Base-by-base conservation (phyloP, 495 filamentous ascomycete species). In the Tuber indicum region DNA sequence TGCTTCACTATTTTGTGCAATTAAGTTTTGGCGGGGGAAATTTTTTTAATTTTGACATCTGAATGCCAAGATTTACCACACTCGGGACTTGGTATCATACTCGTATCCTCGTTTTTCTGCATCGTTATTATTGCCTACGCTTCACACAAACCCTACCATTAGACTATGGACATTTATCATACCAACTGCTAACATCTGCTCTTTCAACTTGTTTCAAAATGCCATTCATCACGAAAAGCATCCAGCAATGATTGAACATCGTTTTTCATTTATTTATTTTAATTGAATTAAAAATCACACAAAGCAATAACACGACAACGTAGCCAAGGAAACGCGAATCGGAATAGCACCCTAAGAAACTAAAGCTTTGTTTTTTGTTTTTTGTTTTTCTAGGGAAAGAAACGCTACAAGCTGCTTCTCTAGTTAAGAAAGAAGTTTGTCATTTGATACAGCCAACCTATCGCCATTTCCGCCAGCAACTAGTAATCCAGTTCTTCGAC, bases 401-500 rank as follows among this genome's bases (percentile, higher is more conserved):
- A 36, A 66, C 32, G 58, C 58, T 66, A 32, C 58, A 66, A 19
- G 58, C 14, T 32, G 58, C 26, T 66, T 66, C 58, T 66, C 58
- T 66, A 66, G 58, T 32, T 62, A 26, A 66, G 17, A 66, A 66
- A 66, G 58, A 66, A 32, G 26, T 17, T 66, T 66, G 58, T 66
- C 58, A 36, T 66, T 66, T 66, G 58, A 66, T 66, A 66, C 58
- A 66, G 58, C 58, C 58, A 66, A 66, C 58, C 32, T 36, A 66
- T 66, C 26, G 58, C 58, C 58, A 66, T 66, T 66, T 36, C 21
- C 72, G 23, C 52, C 41, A 49, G 70, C 46, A 17, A 43, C 52
- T 76, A 91, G 83, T 91, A 91, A 84, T 91, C 90, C 45, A 91
- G 83, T 83, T 91, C 89, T 43, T 83, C 83, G 41, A 80, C 77